Percentiles rank a stretch among this genome's conserved stretches.
phyloP scores from a whole-genome alignment of 2,329 filamentous ascomycete genomes.

The Penicillium sp. region DNA sequence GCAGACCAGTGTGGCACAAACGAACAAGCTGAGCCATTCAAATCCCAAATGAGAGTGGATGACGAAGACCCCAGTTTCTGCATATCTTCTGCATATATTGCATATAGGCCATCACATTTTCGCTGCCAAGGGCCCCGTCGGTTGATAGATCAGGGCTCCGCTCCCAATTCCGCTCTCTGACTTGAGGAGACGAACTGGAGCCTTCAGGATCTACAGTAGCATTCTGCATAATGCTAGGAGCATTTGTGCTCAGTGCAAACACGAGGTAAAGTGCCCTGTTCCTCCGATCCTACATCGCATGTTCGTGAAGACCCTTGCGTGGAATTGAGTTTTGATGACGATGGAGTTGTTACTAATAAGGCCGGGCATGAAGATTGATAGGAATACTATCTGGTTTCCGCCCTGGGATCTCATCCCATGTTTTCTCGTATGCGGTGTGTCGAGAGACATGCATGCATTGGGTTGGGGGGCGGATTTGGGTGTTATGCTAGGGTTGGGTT shows the following conservation, averaged over 20 bases:
- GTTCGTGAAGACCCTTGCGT: slow-evolving; percentile 20
- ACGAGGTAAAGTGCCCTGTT: slow-evolving; percentile 12
- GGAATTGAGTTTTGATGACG: slow-evolving; percentile 4
- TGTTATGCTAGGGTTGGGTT: slow-evolving; percentile 1
- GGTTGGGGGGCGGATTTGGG: background rate
- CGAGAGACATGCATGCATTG: slow-evolving; percentile 1
- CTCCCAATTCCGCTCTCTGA: background rate
- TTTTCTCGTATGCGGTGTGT: background rate
- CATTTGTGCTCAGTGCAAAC: slow-evolving; percentile 17
- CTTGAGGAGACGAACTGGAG: background rate
- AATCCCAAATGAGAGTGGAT: background rate
- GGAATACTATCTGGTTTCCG: background rate
- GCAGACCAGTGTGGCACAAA: background rate
- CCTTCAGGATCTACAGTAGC: background rate
- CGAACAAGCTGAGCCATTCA: slow-evolving; percentile 4
- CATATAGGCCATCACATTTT: slow-evolving; percentile 19
- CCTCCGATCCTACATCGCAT: background rate
- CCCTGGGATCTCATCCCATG: background rate
- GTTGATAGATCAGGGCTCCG: slow-evolving; percentile 1
- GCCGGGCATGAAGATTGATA: background rate
- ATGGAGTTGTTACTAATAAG: background rate
- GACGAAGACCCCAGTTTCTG: slow-evolving; percentile 8
- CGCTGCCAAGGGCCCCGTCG: background rate
- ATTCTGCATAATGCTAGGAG: slow-evolving; percentile 9
- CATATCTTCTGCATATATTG: slow-evolving; percentile 17